Evolutionary conservation across 2,329 filamentous ascomycete species (phyloP).

Genomic region (Gnomoniopsis smithogilvyi): DNA sequence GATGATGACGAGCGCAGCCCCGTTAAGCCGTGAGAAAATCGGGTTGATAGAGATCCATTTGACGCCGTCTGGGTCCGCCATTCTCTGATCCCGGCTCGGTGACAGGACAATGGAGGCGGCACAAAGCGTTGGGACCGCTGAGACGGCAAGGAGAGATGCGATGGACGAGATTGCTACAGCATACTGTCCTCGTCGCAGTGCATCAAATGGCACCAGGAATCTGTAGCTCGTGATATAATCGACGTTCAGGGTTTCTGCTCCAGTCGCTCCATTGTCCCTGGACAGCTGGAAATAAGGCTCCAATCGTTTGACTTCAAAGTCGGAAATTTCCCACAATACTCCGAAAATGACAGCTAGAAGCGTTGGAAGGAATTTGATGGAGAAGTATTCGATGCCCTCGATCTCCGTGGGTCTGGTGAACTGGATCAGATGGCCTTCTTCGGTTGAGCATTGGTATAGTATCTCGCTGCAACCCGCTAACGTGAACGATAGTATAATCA

Average conservation of each 20-base stretch:
- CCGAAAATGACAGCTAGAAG: conserved; percentile 60
- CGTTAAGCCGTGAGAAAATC: conserved; percentile 60
- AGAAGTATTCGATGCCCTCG: conserved; percentile 51
- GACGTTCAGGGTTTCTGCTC: conserved; percentile 67
- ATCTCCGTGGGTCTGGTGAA: conserved; percentile 52
- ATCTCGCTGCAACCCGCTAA: conserved; percentile 53
- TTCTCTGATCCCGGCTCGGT: conserved; percentile 46
- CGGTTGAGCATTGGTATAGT: conserved; percentile 47
- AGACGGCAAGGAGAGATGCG: conserved; percentile 62
- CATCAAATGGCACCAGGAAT: conserved; percentile 61
- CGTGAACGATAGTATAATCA: conserved; percentile 51
- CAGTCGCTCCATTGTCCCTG: conserved; percentile 55
- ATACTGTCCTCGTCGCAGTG: conserved; percentile 61
- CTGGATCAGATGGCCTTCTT: conserved; percentile 36
- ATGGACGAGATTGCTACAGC: conserved; percentile 66
- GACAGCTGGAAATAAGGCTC: conserved; percentile 67
- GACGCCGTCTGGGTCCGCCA: conserved; percentile 33
- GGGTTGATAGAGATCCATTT: conserved; percentile 57
- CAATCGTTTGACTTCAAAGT: conserved; percentile 64
- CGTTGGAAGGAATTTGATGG: conserved; percentile 62
- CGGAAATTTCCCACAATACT: conserved; percentile 63
- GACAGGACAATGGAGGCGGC: conserved; percentile 58
- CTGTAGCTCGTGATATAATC: conserved; percentile 70
- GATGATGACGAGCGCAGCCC: conserved; percentile 52
- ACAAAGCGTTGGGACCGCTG: conserved; percentile 65